Evolutionary conservation across 2,329 filamentous ascomycete species (phyloP), one percentile per base, ranked within the genome.

Genomic region (Didymellaceae sp.): DNA sequence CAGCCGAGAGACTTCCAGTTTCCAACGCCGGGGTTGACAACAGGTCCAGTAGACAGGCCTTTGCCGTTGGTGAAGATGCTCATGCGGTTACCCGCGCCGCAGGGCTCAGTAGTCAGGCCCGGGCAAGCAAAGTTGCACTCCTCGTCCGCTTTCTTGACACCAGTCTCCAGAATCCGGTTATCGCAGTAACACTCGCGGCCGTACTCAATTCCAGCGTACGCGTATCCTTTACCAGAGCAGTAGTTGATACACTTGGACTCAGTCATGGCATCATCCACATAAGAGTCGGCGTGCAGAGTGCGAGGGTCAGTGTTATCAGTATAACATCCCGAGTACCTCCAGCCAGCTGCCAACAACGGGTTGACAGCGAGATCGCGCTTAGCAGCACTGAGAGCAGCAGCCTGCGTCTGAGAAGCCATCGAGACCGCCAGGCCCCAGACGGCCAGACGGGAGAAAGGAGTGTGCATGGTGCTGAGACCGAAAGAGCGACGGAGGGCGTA

Each of bases 1-100:
- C 38, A 31, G 8, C 38, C 38, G 16, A 40, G 38, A 31, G 38
- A 41, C 16, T 31, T 41, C 38, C 38, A 41, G 38, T 41, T 41
- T n/a, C 22, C 38, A 13, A 41, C 30, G 13, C 38, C 38, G 8
- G 38, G 38, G 6, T 41, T 41, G 13, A 41, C 38, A 10, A 41
- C 38, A 14, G 38, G 25, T 21, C 25, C 38, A 41, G 25, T 9
- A 31, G 38, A 41, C 17, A 41, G 11, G 14, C 38, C 38, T 5
- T 41, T 31, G 6, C 38, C 38, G 17, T 41, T 41, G 11, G 38
- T 41, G 25, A 41, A 41, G 16, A 41, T 31, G 25, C 38, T 41
- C 38, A 41, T 41, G 3, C 38, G 25, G 25, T 41, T 31, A n/a
- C 38, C 25, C 5, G 38, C 38, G 16, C 38, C 38, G 31, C 38